Evolutionary conservation across 768 basidiomycete genomes (phyloP), one percentile per base, ranked within the genome.

Genomic region (Mrakia frigida): DNA sequence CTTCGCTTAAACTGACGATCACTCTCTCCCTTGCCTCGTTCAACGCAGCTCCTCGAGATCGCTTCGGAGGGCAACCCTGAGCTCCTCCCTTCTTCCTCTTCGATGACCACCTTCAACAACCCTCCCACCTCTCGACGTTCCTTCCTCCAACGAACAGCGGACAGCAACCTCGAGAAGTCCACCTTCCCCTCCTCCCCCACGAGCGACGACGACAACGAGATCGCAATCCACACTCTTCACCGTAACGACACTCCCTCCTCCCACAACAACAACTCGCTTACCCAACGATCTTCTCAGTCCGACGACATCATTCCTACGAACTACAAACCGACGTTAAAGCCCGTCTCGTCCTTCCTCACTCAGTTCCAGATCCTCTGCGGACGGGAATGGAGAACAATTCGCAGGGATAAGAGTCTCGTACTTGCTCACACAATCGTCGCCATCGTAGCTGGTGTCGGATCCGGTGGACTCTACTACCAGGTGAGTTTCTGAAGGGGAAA

Each of bases 401-500:
- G n/a, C 76, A 91, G 93, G 81, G 94, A 96, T 81, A 91, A 90
- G 81, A 89, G 91, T 0, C 83, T 94, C 46, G 91, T 94, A 84
- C 82, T 93, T 56, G 89, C 93, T 0, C 95, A 98, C 84, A 81
- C 93, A 33, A 82, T 84, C 5, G 85, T 92, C 23, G 86, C 94
- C 16, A 85, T 87, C 11, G 81, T 94, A 0, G 84, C 97, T 10
- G 95, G 95, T 0, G 90, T 92, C 3, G 93, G 97, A 81, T 92
- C 92, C 78, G 93, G 91, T 90, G 94, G 95, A 0, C 83, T 96
- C 74, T 97, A 95, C 82, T 98, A 86, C 84, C 82, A 94, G 7
- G 56, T 56, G 56, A 56, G 56, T 28, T 14, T 10, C 23, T 1
- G 52, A 53, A 28, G 56, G 56, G n/a, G n/a, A 25, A 16, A 46